Evolutionary conservation across 495 filamentous ascomycete genomes (phyloP).

Genomic region (Hyaloscypha finlandica): DNA sequence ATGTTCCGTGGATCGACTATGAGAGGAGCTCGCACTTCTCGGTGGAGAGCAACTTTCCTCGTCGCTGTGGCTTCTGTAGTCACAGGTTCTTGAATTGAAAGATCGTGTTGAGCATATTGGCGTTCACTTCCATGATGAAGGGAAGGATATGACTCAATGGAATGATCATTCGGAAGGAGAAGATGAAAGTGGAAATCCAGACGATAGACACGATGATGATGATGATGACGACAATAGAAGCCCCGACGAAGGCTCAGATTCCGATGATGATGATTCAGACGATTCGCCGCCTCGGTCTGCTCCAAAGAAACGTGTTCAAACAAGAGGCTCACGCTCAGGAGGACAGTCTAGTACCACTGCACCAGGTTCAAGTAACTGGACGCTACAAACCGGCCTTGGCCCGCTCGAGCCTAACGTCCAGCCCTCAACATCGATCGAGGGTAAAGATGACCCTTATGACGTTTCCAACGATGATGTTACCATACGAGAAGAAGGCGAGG

Average conservation of each 20-base stretch:
- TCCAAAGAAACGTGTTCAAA: not conserved
- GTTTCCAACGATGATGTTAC: too few relatives aligned
- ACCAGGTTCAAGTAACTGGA: not conserved
- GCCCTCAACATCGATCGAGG: too few relatives aligned
- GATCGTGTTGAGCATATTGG: conserved; percentile 3
- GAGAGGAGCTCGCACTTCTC: not conserved
- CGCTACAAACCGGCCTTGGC: not conserved
- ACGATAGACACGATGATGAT: not conserved
- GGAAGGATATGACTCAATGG: conserved; percentile 8
- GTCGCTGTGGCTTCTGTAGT: conserved; percentile 1
- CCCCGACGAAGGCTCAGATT: not conserved
- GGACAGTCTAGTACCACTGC: not conserved
- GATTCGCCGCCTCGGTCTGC: not conserved
- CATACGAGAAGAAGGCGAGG: too few relatives aligned
- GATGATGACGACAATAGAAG: too few relatives aligned
- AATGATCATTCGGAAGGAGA: not conserved
- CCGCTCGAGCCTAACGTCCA: too few relatives aligned
- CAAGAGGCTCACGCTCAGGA: not conserved
- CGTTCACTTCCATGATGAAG: conserved; percentile 4
- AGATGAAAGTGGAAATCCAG: not conserved
- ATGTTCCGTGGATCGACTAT: not conserved
- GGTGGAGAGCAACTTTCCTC: conserved; percentile 1
- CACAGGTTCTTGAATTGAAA: not conserved
- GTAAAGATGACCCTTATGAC: too few relatives aligned
- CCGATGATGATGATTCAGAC: not conserved